Evolutionary conservation across 2,329 filamentous ascomycete genomes (phyloP).

Genomic region (Clarireedia monteithiana): DNA sequence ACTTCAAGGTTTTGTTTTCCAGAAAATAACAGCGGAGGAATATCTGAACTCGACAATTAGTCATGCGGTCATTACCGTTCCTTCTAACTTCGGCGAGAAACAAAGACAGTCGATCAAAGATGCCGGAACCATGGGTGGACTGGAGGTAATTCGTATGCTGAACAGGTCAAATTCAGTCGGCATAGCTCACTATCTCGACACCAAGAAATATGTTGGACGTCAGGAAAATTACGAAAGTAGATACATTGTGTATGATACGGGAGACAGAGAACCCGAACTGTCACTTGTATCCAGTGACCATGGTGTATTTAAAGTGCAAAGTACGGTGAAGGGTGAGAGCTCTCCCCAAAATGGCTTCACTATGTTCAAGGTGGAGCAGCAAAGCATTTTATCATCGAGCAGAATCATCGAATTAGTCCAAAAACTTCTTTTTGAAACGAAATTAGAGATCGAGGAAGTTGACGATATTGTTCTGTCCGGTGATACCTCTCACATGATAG

Average conservation of each 20-base stretch:
- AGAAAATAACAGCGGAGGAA: constrained; percentile 71
- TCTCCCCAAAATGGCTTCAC: neutral
- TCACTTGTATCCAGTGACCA: constrained; percentile 86
- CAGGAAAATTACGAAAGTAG: constrained; percentile 35
- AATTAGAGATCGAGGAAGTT: constrained; percentile 91
- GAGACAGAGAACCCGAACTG: constrained; percentile 92
- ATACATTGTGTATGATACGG: constrained; percentile 88
- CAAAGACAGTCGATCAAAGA: constrained; percentile 97
- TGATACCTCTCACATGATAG: constrained; percentile 98
- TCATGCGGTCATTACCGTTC: constrained; percentile 87
- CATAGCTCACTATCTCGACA: constrained; percentile 85
- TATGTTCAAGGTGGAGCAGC: constrained; percentile 98
- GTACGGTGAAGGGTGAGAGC: constrained; percentile 94
- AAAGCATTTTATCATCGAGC: constrained; percentile 99
- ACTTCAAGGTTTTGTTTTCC: too few relatives aligned
- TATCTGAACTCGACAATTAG: constrained; percentile 78
- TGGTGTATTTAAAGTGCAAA: constrained; percentile 88
- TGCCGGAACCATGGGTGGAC: constrained; percentile 81
- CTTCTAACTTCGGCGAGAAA: constrained; percentile 98
- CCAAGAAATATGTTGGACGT: constrained; percentile 70
- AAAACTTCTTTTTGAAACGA: constrained; percentile 96
- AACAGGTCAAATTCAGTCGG: constrained; percentile 95
- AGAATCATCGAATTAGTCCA: constrained; percentile 95
- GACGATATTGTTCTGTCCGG: constrained; percentile 96
- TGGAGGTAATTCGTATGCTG: constrained; percentile 92